Percentiles rank a stretch among this genome's conserved stretches.
Evolutionary conservation across 169 alveolate genomes (phyloP).

Genomic region (Cryptosporidium ryanae): DNA sequence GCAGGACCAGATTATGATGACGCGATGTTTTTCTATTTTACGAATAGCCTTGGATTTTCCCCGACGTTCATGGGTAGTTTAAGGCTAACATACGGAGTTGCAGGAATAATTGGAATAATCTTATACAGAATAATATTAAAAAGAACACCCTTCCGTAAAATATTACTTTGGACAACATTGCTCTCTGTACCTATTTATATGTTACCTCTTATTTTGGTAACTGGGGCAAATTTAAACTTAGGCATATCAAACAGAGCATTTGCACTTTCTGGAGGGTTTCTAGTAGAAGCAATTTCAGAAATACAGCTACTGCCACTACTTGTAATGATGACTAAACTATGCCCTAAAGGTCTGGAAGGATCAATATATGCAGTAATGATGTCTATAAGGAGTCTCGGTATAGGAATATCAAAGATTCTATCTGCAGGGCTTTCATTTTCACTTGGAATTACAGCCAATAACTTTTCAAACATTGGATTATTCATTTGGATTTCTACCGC

Average conservation of each 20-base stretch:
- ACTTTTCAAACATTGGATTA: constrained; percentile 89
- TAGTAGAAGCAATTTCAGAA: constrained; percentile 92
- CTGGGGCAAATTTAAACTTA: constrained; percentile 85
- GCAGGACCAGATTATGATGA: constrained; percentile 93
- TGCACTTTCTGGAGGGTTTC: constrained; percentile 90
- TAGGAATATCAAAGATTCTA: constrained; percentile 87
- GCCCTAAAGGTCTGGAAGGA: constrained; percentile 97
- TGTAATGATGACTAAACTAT: constrained; percentile 91
- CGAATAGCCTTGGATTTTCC: constrained; percentile 90
- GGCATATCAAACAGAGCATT: constrained; percentile 92
- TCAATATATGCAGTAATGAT: constrained; percentile 94
- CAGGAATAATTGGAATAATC: constrained; percentile 91
- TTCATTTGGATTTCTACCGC: constrained; percentile 88
- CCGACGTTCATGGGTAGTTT: constrained; percentile 95
- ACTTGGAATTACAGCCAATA: constrained; percentile 89
- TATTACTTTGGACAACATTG: constrained; percentile 90
- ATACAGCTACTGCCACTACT: constrained; percentile 93
- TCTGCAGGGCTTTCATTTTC: constrained; percentile 91
- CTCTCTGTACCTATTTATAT: constrained; percentile 84
- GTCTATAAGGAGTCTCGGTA: constrained; percentile 93
- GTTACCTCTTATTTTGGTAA: constrained; percentile 87
- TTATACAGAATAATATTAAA: constrained; percentile 88
- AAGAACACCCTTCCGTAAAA: constrained; percentile 86
- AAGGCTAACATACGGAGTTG: constrained; percentile 91
- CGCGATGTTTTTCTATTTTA: constrained; percentile 93